phyloP scores from a whole-genome alignment of 805 yeast species.

The Zygoascus ofunaensis region DNA sequence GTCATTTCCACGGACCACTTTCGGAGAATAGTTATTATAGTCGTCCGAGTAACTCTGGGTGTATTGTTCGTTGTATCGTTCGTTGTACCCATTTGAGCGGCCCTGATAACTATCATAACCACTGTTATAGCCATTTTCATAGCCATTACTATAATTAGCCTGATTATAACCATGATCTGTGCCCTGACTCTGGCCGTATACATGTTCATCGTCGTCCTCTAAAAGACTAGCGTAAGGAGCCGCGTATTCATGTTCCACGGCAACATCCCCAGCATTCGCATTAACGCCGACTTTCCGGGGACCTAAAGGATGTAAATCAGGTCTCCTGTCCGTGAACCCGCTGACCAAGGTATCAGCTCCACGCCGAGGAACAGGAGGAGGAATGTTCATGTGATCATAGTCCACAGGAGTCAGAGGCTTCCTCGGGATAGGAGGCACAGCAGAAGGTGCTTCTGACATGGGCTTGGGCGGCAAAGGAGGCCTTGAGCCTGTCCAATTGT shows the following conservation, averaged over 20 bases:
- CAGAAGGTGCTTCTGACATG: constrained; percentile 10
- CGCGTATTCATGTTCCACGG: background rate
- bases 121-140: background rate
- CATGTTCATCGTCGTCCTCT: background rate
- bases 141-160: no score
- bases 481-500: constrained; percentile 4
- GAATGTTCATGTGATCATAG: background rate
- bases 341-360: constrained; percentile 2
- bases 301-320: constrained; percentile 14
- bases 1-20: no score
- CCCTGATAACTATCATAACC: background rate
- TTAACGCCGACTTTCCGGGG: no score
- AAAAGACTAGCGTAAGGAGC: no score
- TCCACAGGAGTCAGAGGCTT: constrained; percentile 5
- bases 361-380: constrained; percentile 4
- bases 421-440: constrained; percentile 11
- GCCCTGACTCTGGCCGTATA: background rate
- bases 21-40: no score
- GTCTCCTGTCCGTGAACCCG: constrained; percentile 10
- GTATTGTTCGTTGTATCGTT: no score
- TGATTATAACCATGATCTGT: no score
- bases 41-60: no score
- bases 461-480: constrained; percentile 21
- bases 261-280: background rate
- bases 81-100: no score